Conservation (phyloP, 305 asterid species). For the Fraxinus albicans region DNA sequence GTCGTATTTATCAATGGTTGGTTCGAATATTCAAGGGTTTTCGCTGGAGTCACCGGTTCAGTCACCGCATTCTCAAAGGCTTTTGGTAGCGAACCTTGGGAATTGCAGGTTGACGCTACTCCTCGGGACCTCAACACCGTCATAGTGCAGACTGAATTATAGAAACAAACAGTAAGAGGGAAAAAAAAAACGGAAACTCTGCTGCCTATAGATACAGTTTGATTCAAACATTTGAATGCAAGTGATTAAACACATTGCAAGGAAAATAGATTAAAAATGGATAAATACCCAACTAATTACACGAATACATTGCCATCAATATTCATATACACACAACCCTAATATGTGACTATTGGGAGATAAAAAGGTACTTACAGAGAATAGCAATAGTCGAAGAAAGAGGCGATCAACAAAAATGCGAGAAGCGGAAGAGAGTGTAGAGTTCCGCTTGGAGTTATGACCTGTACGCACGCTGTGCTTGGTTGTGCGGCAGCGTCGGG, state of each 20-base stretch:
- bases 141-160: conserved; percentile 31
- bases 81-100: conserved; percentile 26
- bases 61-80: conserved; percentile 23
- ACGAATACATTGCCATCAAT: not conserved
- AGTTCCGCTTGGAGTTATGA: not conserved
- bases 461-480: not conserved
- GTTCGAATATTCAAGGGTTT: conserved; percentile 34
- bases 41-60: conserved; percentile 63
- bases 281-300: conserved; percentile 9
- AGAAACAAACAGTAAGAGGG: not conserved
- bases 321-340: not conserved
- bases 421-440: not conserved
- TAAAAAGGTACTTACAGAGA: not conserved
- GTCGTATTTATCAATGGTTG: conserved; percentile 21
- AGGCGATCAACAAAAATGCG: not conserved
- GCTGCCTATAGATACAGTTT: not conserved
- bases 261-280: not conserved
- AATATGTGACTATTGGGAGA: not conserved
- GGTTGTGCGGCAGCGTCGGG: not conserved
- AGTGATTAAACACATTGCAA: not conserved
- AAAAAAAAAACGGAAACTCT: not conserved
- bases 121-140: conserved; percentile 60
- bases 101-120: conserved; percentile 22
- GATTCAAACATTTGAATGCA: not conserved
- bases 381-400: not conserved